Base-by-base conservation (phyloP, 2,329 filamentous ascomycete species). In the Didymella exigua region DNA sequence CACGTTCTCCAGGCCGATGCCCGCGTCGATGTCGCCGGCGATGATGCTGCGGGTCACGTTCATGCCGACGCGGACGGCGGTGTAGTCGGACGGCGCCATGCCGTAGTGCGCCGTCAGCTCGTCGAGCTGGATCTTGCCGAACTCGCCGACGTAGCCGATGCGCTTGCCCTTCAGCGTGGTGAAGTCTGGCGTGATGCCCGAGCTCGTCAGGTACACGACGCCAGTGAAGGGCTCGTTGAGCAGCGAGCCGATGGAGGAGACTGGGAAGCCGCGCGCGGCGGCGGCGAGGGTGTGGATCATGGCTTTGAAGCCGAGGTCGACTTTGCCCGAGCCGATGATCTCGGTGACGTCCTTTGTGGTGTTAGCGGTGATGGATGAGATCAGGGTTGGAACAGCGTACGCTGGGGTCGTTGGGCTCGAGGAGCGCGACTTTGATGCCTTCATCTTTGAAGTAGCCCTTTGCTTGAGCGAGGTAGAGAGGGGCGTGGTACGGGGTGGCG, bases 241-340 rank as follows among this genome's bases (percentile, higher is more conserved):
- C 2, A 92, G 83, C 26, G 87, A 90, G 33, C 88, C 89, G 44
- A 92, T 84, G 8, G 89, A 90, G 18, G 82, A 78, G 45, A 92
- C 85, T 0, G 89, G 89, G 71, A 90, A 92, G 77, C 83, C 79
- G 58, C 89, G 88, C 33, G 89, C 89, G 76, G 91, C 90, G 71
- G 89, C 89, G 51, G 88, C 89, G 56, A 92, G 82, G 8, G 89
- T 91, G 70, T 92, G 89, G 63, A 92, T 92, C 89, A 92, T 91
- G 61, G 89, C 89, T 76, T 91, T 92, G 82, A 90, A 91, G 38
- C 89, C 89, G 68, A 91, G 84, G 69, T 91, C 88, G 44, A 90
- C 86, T 70, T 90, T 91, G 58, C 86, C 86, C 50, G 83, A 86
- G 55, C 89, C 89, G 62, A 92, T 89, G 73, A 92, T 90, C 73